Conservation (phyloP, 352 stramenopile species). For the Pelagophyceae sp. region DNA sequence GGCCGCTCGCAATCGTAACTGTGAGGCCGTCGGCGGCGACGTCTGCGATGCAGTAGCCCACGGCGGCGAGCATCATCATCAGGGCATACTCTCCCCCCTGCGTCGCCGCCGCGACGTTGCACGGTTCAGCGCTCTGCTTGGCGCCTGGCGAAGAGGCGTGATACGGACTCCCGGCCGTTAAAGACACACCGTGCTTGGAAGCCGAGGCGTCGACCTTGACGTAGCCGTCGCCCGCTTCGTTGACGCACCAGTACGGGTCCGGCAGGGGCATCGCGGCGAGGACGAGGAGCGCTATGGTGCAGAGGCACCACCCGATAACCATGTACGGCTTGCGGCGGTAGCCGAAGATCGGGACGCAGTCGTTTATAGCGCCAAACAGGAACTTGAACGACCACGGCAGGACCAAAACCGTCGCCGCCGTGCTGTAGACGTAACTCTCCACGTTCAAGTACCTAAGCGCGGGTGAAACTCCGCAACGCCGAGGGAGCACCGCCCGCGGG, state of each 20-base stretch:
- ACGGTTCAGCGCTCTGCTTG: not conserved
- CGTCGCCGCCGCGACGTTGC: conserved; percentile 22
- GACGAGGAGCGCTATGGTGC: conserved; percentile 45
- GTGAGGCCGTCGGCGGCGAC: conserved; percentile 65
- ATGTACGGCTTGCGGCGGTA: conserved; percentile 76
- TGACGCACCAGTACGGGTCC: conserved; percentile 52
- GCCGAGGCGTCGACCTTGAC: not conserved
- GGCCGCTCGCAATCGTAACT: conserved; percentile 40
- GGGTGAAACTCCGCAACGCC: too few relatives aligned
- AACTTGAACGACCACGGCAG: conserved; percentile 74
- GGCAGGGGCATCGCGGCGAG: conserved; percentile 48
- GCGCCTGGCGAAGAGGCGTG: not conserved
- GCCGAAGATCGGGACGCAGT: conserved; percentile 66
- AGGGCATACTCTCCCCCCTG: conserved; percentile 51
- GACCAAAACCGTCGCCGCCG: conserved; percentile 50
- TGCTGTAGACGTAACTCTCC: conserved; percentile 40
- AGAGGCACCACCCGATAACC: conserved; percentile 52
- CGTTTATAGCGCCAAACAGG: conserved; percentile 69
- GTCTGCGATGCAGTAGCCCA: conserved; percentile 72
- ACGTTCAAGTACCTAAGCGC: conserved; percentile 52
- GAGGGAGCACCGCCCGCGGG: too few relatives aligned
- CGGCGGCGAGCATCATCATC: conserved; percentile 59
- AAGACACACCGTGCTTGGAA: too few relatives aligned
- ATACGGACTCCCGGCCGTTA: too few relatives aligned
- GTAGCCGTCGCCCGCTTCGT: conserved; percentile 31